Evolutionary conservation across 2,329 filamentous ascomycete genomes (phyloP).

Genomic region (Cytospora schulzeri): DNA sequence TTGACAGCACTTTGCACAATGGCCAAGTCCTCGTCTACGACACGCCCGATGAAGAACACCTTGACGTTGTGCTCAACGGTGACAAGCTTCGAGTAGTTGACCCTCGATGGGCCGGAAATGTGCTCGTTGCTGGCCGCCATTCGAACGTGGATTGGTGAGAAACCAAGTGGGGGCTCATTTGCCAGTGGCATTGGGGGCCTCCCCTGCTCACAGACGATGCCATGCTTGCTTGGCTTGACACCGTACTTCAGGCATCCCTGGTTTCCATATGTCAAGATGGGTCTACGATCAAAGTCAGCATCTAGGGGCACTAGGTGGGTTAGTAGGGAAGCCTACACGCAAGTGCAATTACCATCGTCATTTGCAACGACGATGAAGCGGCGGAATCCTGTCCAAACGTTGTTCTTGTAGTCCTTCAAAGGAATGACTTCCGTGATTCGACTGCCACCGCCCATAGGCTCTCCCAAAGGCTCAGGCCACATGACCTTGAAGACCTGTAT

Average conservation of each 20-base stretch:
- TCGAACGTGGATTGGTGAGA: constrained; percentile 47
- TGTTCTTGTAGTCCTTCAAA: constrained; percentile 36
- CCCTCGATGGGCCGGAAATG: constrained; percentile 52
- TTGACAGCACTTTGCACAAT: constrained; percentile 47
- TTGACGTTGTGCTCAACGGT: constrained; percentile 62
- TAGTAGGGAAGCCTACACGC: constrained; percentile 51
- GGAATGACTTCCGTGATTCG: constrained; percentile 36
- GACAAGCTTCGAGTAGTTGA: constrained; percentile 60
- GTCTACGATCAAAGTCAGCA: constrained; percentile 39
- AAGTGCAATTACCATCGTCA: constrained; percentile 55
- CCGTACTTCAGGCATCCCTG: constrained; percentile 56
- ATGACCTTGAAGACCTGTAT: constrained; percentile 56
- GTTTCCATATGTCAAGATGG: constrained; percentile 58
- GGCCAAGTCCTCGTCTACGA: constrained; percentile 44
- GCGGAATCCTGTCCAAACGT: constrained; percentile 52
- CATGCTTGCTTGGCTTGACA: constrained; percentile 54
- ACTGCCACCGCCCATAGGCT: constrained; percentile 19
- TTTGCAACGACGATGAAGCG: constrained; percentile 58
- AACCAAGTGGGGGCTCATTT: constrained; percentile 52
- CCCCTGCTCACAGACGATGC: constrained; percentile 49
- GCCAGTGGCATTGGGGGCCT: constrained; percentile 38
- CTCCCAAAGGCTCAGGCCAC: constrained; percentile 51
- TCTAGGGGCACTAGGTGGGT: not conserved
- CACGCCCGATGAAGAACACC: constrained; percentile 58
- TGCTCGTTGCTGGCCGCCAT: constrained; percentile 48